phyloP scores from a whole-genome alignment of 148 eudicot species.

The Euryodendron excelsum region DNA sequence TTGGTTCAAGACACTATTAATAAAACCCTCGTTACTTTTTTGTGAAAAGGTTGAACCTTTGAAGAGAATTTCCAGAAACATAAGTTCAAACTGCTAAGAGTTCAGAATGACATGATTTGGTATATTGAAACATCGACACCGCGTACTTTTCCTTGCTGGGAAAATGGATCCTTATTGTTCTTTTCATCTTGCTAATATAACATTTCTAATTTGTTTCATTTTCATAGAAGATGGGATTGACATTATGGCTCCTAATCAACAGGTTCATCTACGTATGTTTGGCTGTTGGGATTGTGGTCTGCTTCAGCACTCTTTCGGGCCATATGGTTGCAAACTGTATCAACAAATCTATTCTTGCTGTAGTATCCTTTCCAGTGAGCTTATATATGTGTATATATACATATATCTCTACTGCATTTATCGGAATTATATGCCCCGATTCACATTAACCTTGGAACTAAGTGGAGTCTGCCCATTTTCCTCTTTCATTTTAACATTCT shows the following conservation, averaged over 20 bases:
- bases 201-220: not conserved
- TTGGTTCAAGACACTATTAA: too few relatives aligned
- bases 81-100: too few relatives aligned
- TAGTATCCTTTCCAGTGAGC: constrained; percentile 5
- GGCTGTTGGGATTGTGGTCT: constrained; percentile 25
- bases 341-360: constrained; percentile 17
- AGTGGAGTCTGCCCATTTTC: not conserved
- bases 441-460: not conserved
- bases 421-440: too few relatives aligned
- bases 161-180: not conserved
- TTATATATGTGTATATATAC: too few relatives aligned
- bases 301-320: constrained; percentile 24
- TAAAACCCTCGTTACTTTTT: too few relatives aligned
- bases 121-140: not conserved
- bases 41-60: too few relatives aligned
- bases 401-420: too few relatives aligned
- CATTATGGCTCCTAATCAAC: constrained; percentile 3
- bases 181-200: not conserved
- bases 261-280: constrained; percentile 27
- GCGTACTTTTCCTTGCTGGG: not conserved
- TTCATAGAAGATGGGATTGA: not conserved
- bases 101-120: too few relatives aligned
- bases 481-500: not conserved
- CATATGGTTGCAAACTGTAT: constrained; percentile 20
- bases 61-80: too few relatives aligned